Evolutionary conservation across 164 flowering plant genomes (phyloP).

Genomic region (Santalum album): DNA sequence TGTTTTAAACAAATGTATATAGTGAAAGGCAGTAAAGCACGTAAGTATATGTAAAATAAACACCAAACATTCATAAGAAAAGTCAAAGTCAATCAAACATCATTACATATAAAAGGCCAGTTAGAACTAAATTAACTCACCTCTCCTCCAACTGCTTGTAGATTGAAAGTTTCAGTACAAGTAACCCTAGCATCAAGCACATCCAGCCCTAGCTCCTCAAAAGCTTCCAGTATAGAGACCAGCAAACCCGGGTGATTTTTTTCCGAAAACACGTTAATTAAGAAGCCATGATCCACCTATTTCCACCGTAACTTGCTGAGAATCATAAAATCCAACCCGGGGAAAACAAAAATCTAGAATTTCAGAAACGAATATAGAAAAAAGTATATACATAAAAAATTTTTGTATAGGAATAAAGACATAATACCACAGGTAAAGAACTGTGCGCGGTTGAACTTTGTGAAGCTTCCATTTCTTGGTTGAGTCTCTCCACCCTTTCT

Average conservation of each 20-base stretch:
- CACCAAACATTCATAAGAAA: too few species aligned
- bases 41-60: too few species aligned
- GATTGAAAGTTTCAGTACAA: slow-evolving; percentile 52
- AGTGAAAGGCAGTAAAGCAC: too few species aligned
- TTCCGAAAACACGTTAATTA: slow-evolving; percentile 47
- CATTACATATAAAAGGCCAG: too few species aligned
- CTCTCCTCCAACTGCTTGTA: slow-evolving; percentile 68
- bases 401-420: too few species aligned
- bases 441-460: slow-evolving; percentile 18
- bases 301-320: slow-evolving; percentile 56
- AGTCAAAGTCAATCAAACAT: too few species aligned
- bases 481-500: slow-evolving; percentile 29
- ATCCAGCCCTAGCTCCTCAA: slow-evolving; percentile 71
- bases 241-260: slow-evolving; percentile 61
- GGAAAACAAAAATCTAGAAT: too few species aligned
- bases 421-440: slow-evolving; percentile 30
- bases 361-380: too few species aligned
- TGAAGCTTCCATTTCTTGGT: slow-evolving; percentile 20
- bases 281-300: slow-evolving; percentile 61
- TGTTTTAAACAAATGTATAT: too few species aligned
- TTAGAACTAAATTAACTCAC: slow-evolving; percentile 19
- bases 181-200: slow-evolving; percentile 75
- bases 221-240: slow-evolving; percentile 56
- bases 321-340: too few species aligned
- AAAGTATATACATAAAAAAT: too few species aligned